Percentiles rank a stretch among this genome's conserved stretches.
Evolutionary conservation across 176 grass and related monocot species (phyloP).

Genomic region (Oryza brachyantha): DNA sequence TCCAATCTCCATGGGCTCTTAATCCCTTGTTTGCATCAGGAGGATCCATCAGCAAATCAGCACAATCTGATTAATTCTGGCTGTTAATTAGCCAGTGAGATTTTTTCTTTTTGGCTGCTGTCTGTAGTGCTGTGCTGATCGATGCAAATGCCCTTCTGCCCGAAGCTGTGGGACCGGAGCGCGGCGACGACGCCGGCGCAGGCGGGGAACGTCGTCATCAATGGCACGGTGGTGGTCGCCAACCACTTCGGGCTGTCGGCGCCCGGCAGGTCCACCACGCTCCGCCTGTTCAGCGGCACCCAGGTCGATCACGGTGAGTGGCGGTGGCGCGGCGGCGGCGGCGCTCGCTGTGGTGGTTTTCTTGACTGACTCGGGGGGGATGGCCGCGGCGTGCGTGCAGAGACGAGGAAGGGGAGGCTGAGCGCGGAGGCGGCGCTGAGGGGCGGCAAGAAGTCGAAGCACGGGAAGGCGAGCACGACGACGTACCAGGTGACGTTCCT

Average conservation of each 20-base stretch:
- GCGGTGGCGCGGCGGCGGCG: too few relatives aligned
- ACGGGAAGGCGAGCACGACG: slow-evolving; percentile 52
- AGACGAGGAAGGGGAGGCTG: slow-evolving; percentile 59
- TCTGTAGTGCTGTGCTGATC: neutral
- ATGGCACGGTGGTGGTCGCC: slow-evolving; percentile 64
- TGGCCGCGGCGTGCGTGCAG: too few relatives aligned
- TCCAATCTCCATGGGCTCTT: neutral
- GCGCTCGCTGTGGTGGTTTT: too few relatives aligned
- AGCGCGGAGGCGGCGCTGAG: slow-evolving; percentile 48
- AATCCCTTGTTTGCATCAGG: slow-evolving; percentile 4
- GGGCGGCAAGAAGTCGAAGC: slow-evolving; percentile 65
- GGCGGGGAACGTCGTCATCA: slow-evolving; percentile 23
- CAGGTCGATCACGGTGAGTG: slow-evolving; percentile 58
- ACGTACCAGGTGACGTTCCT: slow-evolving; percentile 54
- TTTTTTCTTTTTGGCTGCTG: neutral
- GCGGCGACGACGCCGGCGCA: neutral
- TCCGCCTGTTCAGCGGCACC: slow-evolving; percentile 70
- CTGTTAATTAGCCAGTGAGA: neutral
- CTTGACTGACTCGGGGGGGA: too few relatives aligned
- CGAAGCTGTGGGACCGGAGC: slow-evolving; percentile 9
- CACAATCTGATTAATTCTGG: neutral
- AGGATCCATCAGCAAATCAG: neutral
- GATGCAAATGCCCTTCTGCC: slow-evolving; percentile 53
- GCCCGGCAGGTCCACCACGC: slow-evolving; percentile 53
- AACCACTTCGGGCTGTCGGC: slow-evolving; percentile 24